These are phyloP conservation scores for Herpetospermum pedunculosum DNA, from an alignment of 306 rosid genomes.

Conservation along the genomic window DNA sequence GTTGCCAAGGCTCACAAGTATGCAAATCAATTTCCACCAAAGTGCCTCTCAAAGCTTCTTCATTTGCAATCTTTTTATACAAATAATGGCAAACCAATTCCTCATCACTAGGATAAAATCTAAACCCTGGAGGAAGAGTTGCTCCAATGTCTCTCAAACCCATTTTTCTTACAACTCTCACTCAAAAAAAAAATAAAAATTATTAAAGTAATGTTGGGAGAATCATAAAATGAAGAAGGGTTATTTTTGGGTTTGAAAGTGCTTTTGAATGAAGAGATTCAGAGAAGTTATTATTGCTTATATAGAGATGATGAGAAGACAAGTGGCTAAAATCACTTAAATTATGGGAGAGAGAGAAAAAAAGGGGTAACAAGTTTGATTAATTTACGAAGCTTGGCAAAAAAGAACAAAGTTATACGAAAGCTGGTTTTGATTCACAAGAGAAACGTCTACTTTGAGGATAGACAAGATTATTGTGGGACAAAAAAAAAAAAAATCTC, in stretches of 20 bases:
- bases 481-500: background rate
- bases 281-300: background rate
- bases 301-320: background rate
- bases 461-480: background rate
- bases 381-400: background rate
- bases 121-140: constrained; percentile 2
- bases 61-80: background rate
- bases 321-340: background rate
- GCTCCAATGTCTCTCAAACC: constrained; percentile 5
- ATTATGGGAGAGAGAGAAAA: background rate
- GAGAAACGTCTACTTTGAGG: background rate
- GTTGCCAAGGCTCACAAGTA: constrained; percentile 6
- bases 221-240: background rate
- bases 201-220: background rate
- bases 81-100: constrained; percentile 2
- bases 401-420: background rate
- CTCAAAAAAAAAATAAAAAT: background rate
- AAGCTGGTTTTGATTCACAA: background rate
- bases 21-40: constrained; percentile 2
- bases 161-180: background rate
- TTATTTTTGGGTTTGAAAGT: background rate
- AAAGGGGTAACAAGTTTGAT: background rate
- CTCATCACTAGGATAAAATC: background rate
- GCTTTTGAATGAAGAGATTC: background rate
- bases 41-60: background rate